Base-by-base conservation (phyloP, 371 early-diverging fungal species). In the Parasitella parasitica region DNA sequence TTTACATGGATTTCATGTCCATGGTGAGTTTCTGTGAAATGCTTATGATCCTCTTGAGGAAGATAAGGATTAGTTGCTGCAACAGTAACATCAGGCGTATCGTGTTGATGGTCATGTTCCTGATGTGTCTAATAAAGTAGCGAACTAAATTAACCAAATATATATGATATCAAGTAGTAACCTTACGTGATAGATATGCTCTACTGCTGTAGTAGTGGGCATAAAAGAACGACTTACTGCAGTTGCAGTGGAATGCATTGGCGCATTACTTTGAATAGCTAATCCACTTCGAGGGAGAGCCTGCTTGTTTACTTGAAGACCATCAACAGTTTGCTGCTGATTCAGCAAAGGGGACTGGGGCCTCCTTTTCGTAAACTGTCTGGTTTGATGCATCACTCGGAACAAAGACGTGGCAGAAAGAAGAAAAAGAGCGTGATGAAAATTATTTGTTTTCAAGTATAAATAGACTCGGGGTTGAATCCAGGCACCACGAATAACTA, bases 311-410 rank as follows among this genome's bases (percentile, higher is more conserved):
- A 69, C 28, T 51, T 59, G 36, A 1, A 64, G 22, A 13, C 52
- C 60, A 26, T 60, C 69, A n/a, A 60, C 28, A 46, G 46, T 38
- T 22, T 61, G 16, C 18, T 53, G 57, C n/a, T 55, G 57, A 5
- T 36, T 49, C 2, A 54, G 22, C 24, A 53, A 37, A 28, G 69
- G 65, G 13, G 60, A 64, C 34, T 54, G 64, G 22, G 65, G 64
- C 22, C 65, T 59, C 35, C 65, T 43, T 24, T 69, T 64, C 11
- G 64, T 60, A 13, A 69, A 64, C 26, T 69, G 65, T 57, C 69
- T 55, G 8, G 69, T 69, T 50, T 65, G 66, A 32, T 65, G 56
- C 66, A 65, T 65, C 15, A 18, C 20, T 32, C 15, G n/a, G 7
- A 16, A 38, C n/a, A 38, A 41, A 18, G 41, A 41, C 41, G 41